Evolutionary conservation across 2,329 filamentous ascomycete species (phyloP).

Genomic region (Diaporthe citrichinensis): DNA sequence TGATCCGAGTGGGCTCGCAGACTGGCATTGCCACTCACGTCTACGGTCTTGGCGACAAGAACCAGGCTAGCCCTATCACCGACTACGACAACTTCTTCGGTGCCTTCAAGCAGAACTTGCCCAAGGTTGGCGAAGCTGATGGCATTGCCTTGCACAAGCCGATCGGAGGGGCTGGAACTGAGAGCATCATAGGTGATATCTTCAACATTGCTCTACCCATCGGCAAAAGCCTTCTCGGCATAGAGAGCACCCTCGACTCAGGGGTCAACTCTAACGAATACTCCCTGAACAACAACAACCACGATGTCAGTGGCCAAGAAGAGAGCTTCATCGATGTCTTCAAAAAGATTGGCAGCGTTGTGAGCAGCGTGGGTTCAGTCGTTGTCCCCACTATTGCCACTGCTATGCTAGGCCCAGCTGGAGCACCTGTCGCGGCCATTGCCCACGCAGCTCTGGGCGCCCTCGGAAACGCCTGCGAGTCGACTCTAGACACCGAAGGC

Average conservation of each 20-base stretch:
- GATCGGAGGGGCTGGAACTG: background rate
- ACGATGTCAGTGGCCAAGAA: background rate
- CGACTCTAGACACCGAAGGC: background rate
- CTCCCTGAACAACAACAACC: background rate
- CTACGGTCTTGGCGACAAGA: background rate
- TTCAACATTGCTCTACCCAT: background rate
- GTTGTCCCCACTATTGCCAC: background rate
- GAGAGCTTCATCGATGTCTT: background rate
- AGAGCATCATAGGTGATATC: background rate
- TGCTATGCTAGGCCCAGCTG: background rate
- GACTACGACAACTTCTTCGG: slow-evolving; percentile 1
- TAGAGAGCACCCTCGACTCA: background rate
- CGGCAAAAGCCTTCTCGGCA: background rate
- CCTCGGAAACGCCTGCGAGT: background rate
- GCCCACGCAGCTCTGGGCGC: background rate
- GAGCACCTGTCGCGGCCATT: background rate
- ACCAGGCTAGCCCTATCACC: background rate
- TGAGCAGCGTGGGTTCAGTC: background rate
- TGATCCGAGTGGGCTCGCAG: background rate
- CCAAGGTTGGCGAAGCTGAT: background rate
- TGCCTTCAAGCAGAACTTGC: background rate
- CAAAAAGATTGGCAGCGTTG: background rate
- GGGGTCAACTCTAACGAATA: background rate
- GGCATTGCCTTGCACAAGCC: background rate
- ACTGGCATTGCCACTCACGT: slow-evolving; percentile 3